Base-by-base conservation (phyloP, 257 asterid genomes). In the Pogostemon cablin region DNA sequence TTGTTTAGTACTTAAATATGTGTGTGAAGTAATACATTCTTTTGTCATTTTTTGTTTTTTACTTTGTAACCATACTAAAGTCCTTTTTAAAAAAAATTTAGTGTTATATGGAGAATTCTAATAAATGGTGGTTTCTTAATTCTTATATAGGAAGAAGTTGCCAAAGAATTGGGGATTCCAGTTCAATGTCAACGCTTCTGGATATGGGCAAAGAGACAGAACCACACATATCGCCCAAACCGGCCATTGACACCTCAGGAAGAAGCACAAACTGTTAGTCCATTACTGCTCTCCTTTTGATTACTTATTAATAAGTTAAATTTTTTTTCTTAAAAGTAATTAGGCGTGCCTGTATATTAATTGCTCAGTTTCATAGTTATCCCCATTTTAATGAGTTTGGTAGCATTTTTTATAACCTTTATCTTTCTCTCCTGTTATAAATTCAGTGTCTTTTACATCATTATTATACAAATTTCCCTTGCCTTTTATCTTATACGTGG, bases 131-230 rank as follows among this genome's bases (percentile, higher is more conserved):
- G 40, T 73, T 64, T 17, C 57, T 67, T 81, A 55, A 72, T 64
- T 17, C 57, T 67, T 81, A 55, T 75, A 81, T 84, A 93, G 99
- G 96, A 91, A 71, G 96, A 90, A 75, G 96, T 91, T 38, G 99
- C 97, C 72, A 87, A 84, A 76, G 97, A 91, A 77, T 78, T 89
- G 67, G 93, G 96, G 4, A 75, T 91, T 71, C 97, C 96, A 46
- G 96, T 91, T 66, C 92, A 91, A 65, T 87, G 73, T 81, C 97
- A 85, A 83, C 96, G 99, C 41, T 93, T 87, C 72, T 93, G 99
- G 97, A 76, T 91, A 66, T 93, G 99, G 99, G 97, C 99, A 49
- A 93, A 87, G 81, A 84, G 99, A 67, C 97, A 91, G 80, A 93
- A 93, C 84, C 97, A 90, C 78, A 93, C 97, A n/a, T 93, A 82